These are phyloP conservation scores for Fusarium circinatum DNA, from an alignment of 2,329 filamentous ascomycete species.

Conservation along the genomic window DNA sequence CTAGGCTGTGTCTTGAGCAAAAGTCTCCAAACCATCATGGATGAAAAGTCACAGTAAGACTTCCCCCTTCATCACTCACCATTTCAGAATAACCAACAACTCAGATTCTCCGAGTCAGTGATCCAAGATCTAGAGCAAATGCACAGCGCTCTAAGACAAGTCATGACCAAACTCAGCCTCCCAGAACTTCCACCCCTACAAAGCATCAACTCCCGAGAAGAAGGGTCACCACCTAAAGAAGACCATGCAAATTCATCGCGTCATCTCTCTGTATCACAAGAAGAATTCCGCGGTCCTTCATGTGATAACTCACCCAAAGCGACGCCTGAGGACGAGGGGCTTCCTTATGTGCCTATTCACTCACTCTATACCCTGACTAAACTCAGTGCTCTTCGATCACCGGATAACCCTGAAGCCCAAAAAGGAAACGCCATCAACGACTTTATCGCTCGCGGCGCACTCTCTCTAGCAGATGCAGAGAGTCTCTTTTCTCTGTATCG, in stretches of 20 bases:
- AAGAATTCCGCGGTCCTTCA: conserved; percentile 40
- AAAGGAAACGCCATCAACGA: conserved; percentile 43
- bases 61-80: fast-evolving
- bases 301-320: conserved; percentile 46
- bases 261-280: conserved; percentile 21
- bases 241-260: conserved; percentile 12
- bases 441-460: conserved; percentile 52
- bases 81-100: background rate
- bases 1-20: conserved; percentile 54
- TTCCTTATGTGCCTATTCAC: conserved; percentile 53
- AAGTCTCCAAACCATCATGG: conserved; percentile 55
- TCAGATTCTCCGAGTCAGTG: conserved; percentile 31
- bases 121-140: conserved; percentile 42
- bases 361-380: conserved; percentile 53
- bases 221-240: conserved; percentile 40
- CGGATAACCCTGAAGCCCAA: conserved; percentile 43
- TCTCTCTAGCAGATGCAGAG: conserved; percentile 60
- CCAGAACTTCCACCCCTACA: conserved; percentile 40
- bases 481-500: conserved; percentile 62
- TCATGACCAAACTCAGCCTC: conserved; percentile 40
- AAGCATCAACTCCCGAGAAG: conserved; percentile 34
- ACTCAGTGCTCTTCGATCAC: conserved; percentile 50
- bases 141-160: conserved; percentile 39
- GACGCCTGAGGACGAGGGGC: conserved; percentile 48
- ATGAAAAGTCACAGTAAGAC: conserved; percentile 52